Evolutionary conservation across 768 basidiomycete species (phyloP).

Genomic region (Phaeolepiota aurea): DNA sequence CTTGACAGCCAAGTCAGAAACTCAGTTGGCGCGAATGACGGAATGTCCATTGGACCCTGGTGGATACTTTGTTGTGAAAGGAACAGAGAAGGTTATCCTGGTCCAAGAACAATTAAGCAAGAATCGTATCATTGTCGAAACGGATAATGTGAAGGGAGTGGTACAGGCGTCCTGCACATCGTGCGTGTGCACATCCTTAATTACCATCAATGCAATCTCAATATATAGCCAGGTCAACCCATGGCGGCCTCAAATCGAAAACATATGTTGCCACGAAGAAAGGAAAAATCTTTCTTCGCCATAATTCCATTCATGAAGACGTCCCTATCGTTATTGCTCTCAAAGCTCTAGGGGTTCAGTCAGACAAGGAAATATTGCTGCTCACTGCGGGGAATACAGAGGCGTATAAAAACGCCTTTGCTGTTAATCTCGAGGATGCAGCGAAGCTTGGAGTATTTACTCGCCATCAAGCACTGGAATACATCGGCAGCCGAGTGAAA

Average conservation of each 20-base stretch:
- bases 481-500: slow-evolving; percentile 90
- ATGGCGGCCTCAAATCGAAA: slow-evolving; percentile 87
- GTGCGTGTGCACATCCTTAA: slow-evolving; percentile 37
- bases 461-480: slow-evolving; percentile 88
- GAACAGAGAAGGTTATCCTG: slow-evolving; percentile 98
- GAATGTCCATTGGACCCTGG: slow-evolving; percentile 98
- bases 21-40: slow-evolving; percentile 85
- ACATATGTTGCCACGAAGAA: slow-evolving; percentile 96
- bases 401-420: slow-evolving; percentile 78
- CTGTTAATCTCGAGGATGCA: slow-evolving; percentile 89
- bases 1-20: slow-evolving; percentile 66
- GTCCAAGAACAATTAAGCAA: slow-evolving; percentile 99
- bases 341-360: slow-evolving; percentile 93
- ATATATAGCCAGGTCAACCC: slow-evolving; percentile 51
- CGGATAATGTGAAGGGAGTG: slow-evolving; percentile 78
- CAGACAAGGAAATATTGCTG: slow-evolving; percentile 95
- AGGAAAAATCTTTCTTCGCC: slow-evolving; percentile 89
- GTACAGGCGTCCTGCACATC: slow-evolving; percentile 96
- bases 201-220: slow-evolving; percentile 1
- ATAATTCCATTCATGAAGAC: slow-evolving; percentile 96
- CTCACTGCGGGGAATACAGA: slow-evolving; percentile 91
- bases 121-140: slow-evolving; percentile 98
- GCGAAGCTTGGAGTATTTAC: slow-evolving; percentile 89
- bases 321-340: slow-evolving; percentile 94
- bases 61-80: slow-evolving; percentile 99